Conservation (phyloP, 805 yeast species). For the Spathaspora sp. region DNA sequence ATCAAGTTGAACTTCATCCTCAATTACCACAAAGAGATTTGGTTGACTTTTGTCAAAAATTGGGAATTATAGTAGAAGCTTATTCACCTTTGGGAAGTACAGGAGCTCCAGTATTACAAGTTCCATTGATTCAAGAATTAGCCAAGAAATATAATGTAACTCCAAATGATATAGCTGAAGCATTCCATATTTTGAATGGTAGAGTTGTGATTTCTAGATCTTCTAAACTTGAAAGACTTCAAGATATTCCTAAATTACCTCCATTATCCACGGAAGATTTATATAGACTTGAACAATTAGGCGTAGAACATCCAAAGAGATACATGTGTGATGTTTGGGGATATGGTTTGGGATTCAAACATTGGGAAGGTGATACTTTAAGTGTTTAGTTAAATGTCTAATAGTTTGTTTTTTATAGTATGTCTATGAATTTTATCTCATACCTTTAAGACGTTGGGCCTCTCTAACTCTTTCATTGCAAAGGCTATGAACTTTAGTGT, state of each 20-base stretch:
- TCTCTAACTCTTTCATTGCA: too few species aligned
- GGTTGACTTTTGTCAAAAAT: slow-evolving; percentile 54
- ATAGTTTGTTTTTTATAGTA: neutral
- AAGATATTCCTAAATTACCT: slow-evolving; percentile 30
- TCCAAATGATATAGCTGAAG: slow-evolving; percentile 48
- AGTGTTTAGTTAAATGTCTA: slow-evolving; percentile 7
- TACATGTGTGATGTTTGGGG: slow-evolving; percentile 34
- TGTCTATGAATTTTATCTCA: neutral
- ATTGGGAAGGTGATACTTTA: slow-evolving; percentile 33
- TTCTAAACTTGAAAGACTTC: slow-evolving; percentile 58
- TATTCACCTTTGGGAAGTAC: slow-evolving; percentile 70
- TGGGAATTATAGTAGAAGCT: slow-evolving; percentile 64
- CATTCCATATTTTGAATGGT: slow-evolving; percentile 57
- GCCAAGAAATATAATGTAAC: slow-evolving; percentile 48
- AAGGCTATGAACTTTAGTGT: too few species aligned
- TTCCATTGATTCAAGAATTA: slow-evolving; percentile 48
- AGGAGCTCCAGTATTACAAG: slow-evolving; percentile 53
- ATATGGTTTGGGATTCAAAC: slow-evolving; percentile 31
- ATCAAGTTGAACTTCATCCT: slow-evolving; percentile 72
- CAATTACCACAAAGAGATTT: slow-evolving; percentile 42
- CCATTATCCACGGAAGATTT: slow-evolving; percentile 36
- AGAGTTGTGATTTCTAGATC: slow-evolving; percentile 68
- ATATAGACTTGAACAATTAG: slow-evolving; percentile 23
- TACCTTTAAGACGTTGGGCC: too few species aligned
- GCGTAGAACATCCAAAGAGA: slow-evolving; percentile 36